Conservation (phyloP, 139 green algal species). For the Yamagishiella unicocca region DNA sequence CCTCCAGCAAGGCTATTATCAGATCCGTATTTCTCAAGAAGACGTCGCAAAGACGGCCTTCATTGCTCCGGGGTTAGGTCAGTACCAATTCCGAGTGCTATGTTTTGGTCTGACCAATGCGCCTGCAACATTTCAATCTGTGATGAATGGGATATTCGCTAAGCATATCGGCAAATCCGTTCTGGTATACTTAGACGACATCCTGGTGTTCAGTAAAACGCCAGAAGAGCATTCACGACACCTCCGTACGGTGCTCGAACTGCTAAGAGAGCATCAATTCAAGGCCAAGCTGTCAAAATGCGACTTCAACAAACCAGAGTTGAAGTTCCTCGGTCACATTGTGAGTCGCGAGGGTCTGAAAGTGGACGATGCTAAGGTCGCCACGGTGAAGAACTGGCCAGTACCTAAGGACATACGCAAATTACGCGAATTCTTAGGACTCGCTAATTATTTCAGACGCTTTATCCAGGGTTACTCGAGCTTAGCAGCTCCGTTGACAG, state of each 20-base stretch:
- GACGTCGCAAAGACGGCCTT: constrained; percentile 61
- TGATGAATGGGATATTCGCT: constrained; percentile 62
- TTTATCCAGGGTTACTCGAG: no score
- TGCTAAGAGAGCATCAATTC: constrained; percentile 47
- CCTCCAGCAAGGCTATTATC: constrained; percentile 61
- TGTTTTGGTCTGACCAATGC: constrained; percentile 71
- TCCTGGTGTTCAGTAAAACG: no score
- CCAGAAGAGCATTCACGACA: constrained; percentile 70
- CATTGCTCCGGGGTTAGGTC: constrained; percentile 50
- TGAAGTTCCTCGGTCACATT: constrained; percentile 54
- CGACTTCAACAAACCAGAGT: constrained; percentile 60
- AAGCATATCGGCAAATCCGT: constrained; percentile 59
- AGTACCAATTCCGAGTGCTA: constrained; percentile 62
- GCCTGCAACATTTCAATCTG: constrained; percentile 61
- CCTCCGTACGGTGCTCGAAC: constrained; percentile 60
- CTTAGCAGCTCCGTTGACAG: constrained; percentile 57
- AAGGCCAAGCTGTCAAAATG: constrained; percentile 66
- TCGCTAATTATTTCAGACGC: constrained; percentile 72
- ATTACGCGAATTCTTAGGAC: constrained; percentile 66
- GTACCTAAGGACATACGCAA: constrained; percentile 45
- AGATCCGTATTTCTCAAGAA: constrained; percentile 38
- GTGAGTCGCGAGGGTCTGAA: constrained; percentile 50
- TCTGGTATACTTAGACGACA: constrained; percentile 80
- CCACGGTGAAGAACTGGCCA: constrained; percentile 55
- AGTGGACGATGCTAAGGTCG: constrained; percentile 54